These are phyloP conservation scores for Articulospora tetracladia DNA, from an alignment of 495 filamentous ascomycete species.

Conservation along the genomic window DNA sequence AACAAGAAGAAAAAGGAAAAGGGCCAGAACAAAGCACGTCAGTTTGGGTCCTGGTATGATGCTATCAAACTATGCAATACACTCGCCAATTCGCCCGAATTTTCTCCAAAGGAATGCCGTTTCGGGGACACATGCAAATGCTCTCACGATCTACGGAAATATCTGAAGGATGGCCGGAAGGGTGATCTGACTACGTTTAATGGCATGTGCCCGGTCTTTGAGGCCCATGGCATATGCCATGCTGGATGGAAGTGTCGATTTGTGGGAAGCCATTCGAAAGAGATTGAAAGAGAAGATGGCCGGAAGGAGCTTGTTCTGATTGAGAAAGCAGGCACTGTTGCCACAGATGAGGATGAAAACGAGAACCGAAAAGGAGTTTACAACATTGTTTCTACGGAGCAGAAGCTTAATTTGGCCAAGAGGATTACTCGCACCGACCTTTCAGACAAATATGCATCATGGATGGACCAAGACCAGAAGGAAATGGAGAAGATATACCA, in stretches of 20 bases:
- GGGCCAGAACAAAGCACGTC: conserved; percentile 82
- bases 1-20: conserved; percentile 64
- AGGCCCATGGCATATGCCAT: conserved; percentile 67
- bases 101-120: conserved; percentile 65
- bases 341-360: conserved; percentile 29
- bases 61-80: conserved; percentile 73
- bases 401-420: conserved; percentile 67
- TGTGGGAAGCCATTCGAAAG: conserved; percentile 73
- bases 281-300: conserved; percentile 70
- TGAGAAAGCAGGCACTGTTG: conserved; percentile 28
- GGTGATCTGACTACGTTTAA: conserved; percentile 70
- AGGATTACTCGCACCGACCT: conserved; percentile 63
- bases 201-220: conserved; percentile 77
- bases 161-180: conserved; percentile 77
- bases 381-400: conserved; percentile 63
- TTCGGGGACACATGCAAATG: conserved; percentile 75
- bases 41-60: conserved; percentile 81
- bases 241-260: conserved; percentile 94
- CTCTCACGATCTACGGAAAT: conserved; percentile 79
- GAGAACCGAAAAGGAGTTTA: conserved; percentile 51
- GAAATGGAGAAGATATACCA: conserved; percentile 51
- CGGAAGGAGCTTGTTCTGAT: conserved; percentile 75
- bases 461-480: conserved; percentile 59
- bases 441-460: conserved; percentile 70
- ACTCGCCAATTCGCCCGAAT: conserved; percentile 62